Evolutionary conservation across 2,329 filamentous ascomycete species (phyloP), one percentile per base, ranked within the genome.

Genomic region (Lecanicillium sp.): DNA sequence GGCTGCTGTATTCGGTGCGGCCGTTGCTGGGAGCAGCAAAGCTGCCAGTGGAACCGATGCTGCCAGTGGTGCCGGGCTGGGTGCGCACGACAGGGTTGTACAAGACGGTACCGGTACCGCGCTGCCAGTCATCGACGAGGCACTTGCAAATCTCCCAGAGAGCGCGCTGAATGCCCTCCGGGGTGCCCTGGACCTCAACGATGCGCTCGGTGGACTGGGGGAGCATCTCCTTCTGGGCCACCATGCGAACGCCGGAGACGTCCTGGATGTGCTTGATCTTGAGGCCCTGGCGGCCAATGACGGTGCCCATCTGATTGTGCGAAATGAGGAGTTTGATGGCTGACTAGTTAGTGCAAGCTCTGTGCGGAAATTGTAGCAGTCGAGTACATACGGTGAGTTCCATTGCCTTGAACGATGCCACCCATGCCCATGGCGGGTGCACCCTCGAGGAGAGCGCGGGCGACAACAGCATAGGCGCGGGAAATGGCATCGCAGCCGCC

Each of bases 201-300:
- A 98, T 90, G 55, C 93, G 86, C 74, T 98, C 93, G 27, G 93
- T 98, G 5, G 93, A 98, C 68, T 98, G 93, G 29, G 93, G 93
- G 7, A 98, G 83, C 93, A 98, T 98, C 63, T 98, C 93, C 73
- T 98, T 98, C 70, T 98, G 93, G 33, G 93, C 93, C 41, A 98
- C 90, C 93, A 98, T 98, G 64, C 93, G 90, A 51, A 97, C 93
- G 55, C 90, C 90, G 5, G 93, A 97, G 24, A 83, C 84, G 67
- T 98, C 93, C 67, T 98, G 93, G 58, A 98, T 98, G 67, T 96
- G 88, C 79, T 98, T 98, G 77, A 98, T 98, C 77, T 97, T 98
- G 57, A 96, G 78, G 51, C 93, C 93, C 67, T 94, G 87, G 56
- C 90, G 84, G 60, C 93, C 93, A 64, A 98, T 98, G 72, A 98